phyloP scores from a whole-genome alignment of 139 green algal genomes.

The Chlorella sp. region DNA sequence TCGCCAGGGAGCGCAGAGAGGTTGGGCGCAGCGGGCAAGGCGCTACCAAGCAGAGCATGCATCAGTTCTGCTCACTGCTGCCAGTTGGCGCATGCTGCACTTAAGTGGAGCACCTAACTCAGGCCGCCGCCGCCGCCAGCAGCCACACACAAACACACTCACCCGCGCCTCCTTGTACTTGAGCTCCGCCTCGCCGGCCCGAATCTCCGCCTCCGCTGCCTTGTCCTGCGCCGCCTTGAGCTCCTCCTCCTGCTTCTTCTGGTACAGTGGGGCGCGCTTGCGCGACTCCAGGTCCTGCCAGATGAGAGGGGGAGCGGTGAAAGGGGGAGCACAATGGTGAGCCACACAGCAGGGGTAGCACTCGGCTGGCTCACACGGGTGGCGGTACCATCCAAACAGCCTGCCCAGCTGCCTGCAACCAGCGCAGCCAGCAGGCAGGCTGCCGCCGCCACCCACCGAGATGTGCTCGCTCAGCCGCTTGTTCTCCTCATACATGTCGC shows the following conservation, averaged over 20 bases:
- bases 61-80: too few relatives aligned
- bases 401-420: too few relatives aligned
- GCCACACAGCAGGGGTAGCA: too few relatives aligned
- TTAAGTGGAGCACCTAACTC: too few relatives aligned
- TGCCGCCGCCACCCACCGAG: constrained; percentile 15
- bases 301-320: too few relatives aligned
- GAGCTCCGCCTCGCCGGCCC: constrained; percentile 70
- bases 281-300: constrained; percentile 81
- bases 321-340: too few relatives aligned
- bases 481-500: constrained; percentile 73
- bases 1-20: too few relatives aligned
- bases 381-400: too few relatives aligned
- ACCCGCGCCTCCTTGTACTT: constrained; percentile 68
- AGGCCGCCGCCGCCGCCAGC: too few relatives aligned
- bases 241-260: constrained; percentile 92
- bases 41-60: not conserved
- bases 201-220: constrained; percentile 73
- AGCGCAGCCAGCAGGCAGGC: not conserved
- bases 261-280: constrained; percentile 89
- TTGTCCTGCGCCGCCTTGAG: constrained; percentile 79
- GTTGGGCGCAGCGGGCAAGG: not conserved
- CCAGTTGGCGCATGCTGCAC: too few relatives aligned
- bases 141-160: too few relatives aligned
- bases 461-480: constrained; percentile 78
- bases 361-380: too few relatives aligned